These are phyloP conservation scores for Lasiosphaeris hirsuta DNA, from an alignment of 495 filamentous ascomycete species.

Conservation along the genomic window DNA sequence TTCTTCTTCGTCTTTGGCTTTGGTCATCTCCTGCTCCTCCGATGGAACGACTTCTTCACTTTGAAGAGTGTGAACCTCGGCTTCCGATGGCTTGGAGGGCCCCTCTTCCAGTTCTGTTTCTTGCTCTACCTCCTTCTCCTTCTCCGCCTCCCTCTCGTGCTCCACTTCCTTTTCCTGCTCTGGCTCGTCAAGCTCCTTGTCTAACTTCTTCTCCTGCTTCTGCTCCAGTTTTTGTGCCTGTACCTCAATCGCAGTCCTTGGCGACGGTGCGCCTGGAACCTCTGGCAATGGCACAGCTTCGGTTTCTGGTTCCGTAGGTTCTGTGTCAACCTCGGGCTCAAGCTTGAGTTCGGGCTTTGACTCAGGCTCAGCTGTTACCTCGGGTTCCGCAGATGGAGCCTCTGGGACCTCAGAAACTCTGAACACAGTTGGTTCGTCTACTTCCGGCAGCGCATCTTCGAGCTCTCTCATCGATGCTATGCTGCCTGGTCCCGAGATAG, in stretches of 20 bases:
- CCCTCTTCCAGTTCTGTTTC: background rate
- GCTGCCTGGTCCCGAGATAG: conserved; percentile 11
- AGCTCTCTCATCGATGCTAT: background rate
- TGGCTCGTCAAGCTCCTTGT: too few relatives aligned
- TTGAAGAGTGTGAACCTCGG: background rate
- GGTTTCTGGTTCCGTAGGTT: background rate
- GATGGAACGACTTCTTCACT: background rate
- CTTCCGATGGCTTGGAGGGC: background rate
- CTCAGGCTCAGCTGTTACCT: background rate
- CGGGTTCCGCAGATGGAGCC: too few relatives aligned
- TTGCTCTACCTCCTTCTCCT: conserved; percentile 9
- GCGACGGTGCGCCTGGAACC: background rate
- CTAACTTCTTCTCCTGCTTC: too few relatives aligned
- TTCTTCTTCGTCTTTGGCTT: too few relatives aligned
- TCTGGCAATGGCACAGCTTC: background rate
- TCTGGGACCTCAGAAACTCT: too few relatives aligned
- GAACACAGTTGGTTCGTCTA: too few relatives aligned
- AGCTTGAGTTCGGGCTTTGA: background rate
- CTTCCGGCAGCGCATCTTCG: background rate
- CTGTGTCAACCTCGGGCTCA: conserved; percentile 4
- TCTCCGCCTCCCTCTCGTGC: background rate
- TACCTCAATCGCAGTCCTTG: background rate
- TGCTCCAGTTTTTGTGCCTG: too few relatives aligned
- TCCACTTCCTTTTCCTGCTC: background rate
- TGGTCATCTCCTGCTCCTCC: background rate